Evolutionary conservation across 257 asterid species (phyloP).

Genomic region (Solanum raphanifolium): DNA sequence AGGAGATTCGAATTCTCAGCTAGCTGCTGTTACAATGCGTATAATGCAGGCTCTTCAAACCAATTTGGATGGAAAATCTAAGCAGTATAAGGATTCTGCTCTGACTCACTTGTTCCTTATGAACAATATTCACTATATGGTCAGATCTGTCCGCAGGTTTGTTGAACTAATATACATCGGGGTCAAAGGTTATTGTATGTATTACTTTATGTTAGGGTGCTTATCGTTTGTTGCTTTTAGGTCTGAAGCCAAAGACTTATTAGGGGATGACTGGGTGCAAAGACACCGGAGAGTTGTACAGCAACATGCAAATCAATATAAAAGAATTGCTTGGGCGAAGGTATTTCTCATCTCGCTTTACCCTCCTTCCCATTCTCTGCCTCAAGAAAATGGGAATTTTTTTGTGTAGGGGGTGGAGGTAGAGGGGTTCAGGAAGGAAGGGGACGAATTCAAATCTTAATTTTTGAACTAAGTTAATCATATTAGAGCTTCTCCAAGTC

Average conservation of each 20-base stretch:
- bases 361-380: not conserved
- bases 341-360: slow-evolving; percentile 12
- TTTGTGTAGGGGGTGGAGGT: not conserved
- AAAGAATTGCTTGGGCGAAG: slow-evolving; percentile 96
- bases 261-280: slow-evolving; percentile 99
- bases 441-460: not conserved
- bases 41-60: slow-evolving; percentile 98
- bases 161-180: not conserved
- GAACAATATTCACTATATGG: slow-evolving; percentile 98
- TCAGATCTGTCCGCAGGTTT: slow-evolving; percentile 98
- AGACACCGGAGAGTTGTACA: slow-evolving; percentile 93
- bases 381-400: not conserved
- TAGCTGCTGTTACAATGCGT: slow-evolving; percentile 90
- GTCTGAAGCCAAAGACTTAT: slow-evolving; percentile 95
- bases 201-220: not conserved
- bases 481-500: not conserved
- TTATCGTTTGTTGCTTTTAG: slow-evolving; percentile 25
- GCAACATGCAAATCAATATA: slow-evolving; percentile 94
- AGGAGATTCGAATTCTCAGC: slow-evolving; percentile 64
- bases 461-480: not conserved
- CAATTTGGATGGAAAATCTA: slow-evolving; percentile 97
- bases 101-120: slow-evolving; percentile 88
- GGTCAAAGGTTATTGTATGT: not conserved
- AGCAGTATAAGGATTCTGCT: slow-evolving; percentile 81
- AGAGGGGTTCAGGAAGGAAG: not conserved